Percentiles rank a stretch among this genome's conserved stretches.
phyloP scores from a whole-genome alignment of 2,329 filamentous ascomycete species.

The Penicillium brevicompactum region DNA sequence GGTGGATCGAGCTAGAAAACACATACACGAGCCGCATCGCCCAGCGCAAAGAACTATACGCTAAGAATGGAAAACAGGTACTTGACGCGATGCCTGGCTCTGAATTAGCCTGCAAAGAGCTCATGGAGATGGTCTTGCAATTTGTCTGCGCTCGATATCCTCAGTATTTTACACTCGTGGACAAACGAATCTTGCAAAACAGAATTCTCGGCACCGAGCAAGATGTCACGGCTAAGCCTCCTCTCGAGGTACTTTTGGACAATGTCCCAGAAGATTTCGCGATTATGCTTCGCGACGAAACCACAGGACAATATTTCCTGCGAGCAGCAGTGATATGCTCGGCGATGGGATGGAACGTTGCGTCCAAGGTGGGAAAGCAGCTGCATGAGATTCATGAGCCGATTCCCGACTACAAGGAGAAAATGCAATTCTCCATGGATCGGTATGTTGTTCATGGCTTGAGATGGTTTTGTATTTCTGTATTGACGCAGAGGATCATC shows the following conservation, averaged over 20 bases:
- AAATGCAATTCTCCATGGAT: conserved; percentile 87
- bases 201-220: conserved; percentile 65
- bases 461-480: neutral
- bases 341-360: conserved; percentile 76
- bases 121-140: conserved; percentile 84
- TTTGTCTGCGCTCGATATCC: conserved; percentile 80
- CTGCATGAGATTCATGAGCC: conserved; percentile 71
- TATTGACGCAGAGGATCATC: neutral
- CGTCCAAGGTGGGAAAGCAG: conserved; percentile 70
- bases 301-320: conserved; percentile 72
- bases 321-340: conserved; percentile 78
- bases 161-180: conserved; percentile 65
- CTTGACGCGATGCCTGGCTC: conserved; percentile 72
- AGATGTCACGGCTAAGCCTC: conserved; percentile 62
- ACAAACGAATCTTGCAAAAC: conserved; percentile 66
- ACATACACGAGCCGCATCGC: conserved; percentile 69
- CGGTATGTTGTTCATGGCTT: conserved; percentile 52
- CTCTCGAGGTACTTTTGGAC: conserved; percentile 70
- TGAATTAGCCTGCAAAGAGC: conserved; percentile 77
- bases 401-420: conserved; percentile 83
- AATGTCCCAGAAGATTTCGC: conserved; percentile 86
- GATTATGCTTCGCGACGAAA: conserved; percentile 70
- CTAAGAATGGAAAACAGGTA: conserved; percentile 64
- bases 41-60: conserved; percentile 68
- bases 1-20: conserved; percentile 85